phyloP scores from a whole-genome alignment of 2,329 filamentous ascomycete genomes.

The Teratosphaeria gauchensis region DNA sequence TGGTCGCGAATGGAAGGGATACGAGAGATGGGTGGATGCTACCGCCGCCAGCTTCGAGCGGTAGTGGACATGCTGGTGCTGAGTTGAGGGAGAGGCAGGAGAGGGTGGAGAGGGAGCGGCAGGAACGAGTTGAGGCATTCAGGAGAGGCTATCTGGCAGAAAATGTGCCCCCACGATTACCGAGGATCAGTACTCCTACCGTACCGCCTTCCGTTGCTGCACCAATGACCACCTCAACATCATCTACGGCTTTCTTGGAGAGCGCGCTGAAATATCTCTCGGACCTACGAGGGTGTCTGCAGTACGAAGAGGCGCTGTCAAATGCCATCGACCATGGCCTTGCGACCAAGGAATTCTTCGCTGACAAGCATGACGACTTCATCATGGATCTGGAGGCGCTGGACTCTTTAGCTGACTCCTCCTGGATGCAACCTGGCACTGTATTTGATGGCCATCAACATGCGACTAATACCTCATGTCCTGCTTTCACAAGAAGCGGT shows the following conservation, averaged over 20 bases:
- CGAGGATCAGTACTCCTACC: conserved; percentile 20
- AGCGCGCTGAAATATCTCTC: conserved; percentile 54
- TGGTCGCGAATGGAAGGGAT: neutral
- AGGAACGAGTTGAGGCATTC: conserved; percentile 25
- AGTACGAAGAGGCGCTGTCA: conserved; percentile 45
- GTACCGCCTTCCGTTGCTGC: conserved; percentile 5
- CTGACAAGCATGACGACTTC: conserved; percentile 47
- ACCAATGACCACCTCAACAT: conserved; percentile 1
- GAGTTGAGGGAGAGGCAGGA: conserved; percentile 4
- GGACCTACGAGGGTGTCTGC: conserved; percentile 44
- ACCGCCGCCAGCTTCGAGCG: neutral
- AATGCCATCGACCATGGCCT: conserved; percentile 46
- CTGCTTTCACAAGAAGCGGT: conserved; percentile 6
- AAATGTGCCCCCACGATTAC: conserved; percentile 19
- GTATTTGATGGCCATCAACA: conserved; percentile 54
- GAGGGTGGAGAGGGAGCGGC: neutral
- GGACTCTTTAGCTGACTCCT: conserved; percentile 43
- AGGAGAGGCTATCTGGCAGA: conserved; percentile 26
- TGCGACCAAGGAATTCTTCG: conserved; percentile 43
- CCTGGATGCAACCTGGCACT: conserved; percentile 53
- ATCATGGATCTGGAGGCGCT: conserved; percentile 46
- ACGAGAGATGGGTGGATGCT: neutral
- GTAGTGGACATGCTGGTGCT: neutral
- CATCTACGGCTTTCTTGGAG: conserved; percentile 38
- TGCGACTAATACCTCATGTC: conserved; percentile 32